Base-by-base conservation (phyloP, 1,284 basidiomycete species). In the Melampsora americana region DNA sequence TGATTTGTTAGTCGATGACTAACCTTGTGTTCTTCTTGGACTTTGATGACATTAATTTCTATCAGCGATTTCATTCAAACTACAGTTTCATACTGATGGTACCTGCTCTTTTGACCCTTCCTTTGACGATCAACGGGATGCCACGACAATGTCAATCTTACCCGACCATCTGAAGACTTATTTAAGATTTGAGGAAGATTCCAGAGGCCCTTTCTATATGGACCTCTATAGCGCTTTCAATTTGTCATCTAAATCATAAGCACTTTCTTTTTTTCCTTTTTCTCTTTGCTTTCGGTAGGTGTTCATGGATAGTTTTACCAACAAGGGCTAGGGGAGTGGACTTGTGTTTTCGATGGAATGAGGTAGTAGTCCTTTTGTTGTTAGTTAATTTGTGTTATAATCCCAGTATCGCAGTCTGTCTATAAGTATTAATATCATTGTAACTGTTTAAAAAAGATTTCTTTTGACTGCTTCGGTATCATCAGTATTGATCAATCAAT, bases 71-170 rank as follows among this genome's bases (percentile, higher is more conserved):
- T n/a, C 20, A 76, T 76, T 76, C 44, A 76, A 76, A 62, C 39
- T 76, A 20, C 73, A 76, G 53, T 46, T 62, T 50, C 73, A 76
- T 69, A 46, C 66, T 2, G 73, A 76, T 67, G 44, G 35, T 14
- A 76, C 66, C 5, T 69, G 44, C 23, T 68, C 73, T 28, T 76
- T 62, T 39, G 42, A 44, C 1, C 73, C 73, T 30, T 61, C 66
- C 23, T 16, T 76, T 44, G 73, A 76, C 30, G 39, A 32, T 18
- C 56, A 68, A 28, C 35, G 73, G 20, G 73, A 76, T 65, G 53
- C 66, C 12, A 44, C 5, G 28, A 76, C 73, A 20, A 69, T 68
- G 26, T 32, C 66, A 30, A 46, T 68, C 9, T n/a, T 76, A 28
- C 73, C 73, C 2, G 72, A 61, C 1, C 59, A 59, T 59, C 26